Evolutionary conservation across 495 filamentous ascomycete species (phyloP).

Genomic region (Durotheca rogersii): DNA sequence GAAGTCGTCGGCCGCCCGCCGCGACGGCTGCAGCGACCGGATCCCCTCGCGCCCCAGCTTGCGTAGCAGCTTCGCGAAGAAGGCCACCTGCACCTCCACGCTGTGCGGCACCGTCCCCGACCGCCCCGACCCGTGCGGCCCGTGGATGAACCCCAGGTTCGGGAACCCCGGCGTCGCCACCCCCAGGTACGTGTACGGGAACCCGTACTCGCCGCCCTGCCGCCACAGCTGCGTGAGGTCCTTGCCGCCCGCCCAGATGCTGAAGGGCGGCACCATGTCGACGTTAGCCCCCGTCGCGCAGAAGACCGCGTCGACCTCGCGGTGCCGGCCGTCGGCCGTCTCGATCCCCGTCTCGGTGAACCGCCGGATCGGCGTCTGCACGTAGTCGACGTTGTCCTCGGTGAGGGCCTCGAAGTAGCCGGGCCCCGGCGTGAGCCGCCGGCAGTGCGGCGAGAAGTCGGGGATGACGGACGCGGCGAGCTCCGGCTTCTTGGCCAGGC

Average conservation of each 20-base stretch:
- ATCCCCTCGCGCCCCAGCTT: conserved; percentile 65
- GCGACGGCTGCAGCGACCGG: conserved; percentile 55
- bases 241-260: conserved; percentile 52
- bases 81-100: conserved; percentile 58
- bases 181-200: conserved; percentile 66
- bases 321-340: conserved; percentile 51
- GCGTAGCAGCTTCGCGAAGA: conserved; percentile 63
- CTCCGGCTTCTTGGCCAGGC: conserved; percentile 55
- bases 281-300: conserved; percentile 69
- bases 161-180: conserved; percentile 63
- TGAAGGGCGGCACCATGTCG: conserved; percentile 60
- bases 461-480: conserved; percentile 58
- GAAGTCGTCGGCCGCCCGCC: conserved; percentile 61
- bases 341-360: conserved; percentile 60
- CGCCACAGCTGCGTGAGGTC: conserved; percentile 53
- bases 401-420: conserved; percentile 70
- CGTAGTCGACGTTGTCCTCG: conserved; percentile 62
- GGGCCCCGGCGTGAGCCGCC: conserved; percentile 68
- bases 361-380: conserved; percentile 55
- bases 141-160: conserved; percentile 62
- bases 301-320: conserved; percentile 60
- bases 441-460: conserved; percentile 66
- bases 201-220: conserved; percentile 51
- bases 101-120: conserved; percentile 55
- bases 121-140: conserved; percentile 56